Conservation (phyloP, 1,139 yeast species). For the Torulaspora pretoriensis region DNA sequence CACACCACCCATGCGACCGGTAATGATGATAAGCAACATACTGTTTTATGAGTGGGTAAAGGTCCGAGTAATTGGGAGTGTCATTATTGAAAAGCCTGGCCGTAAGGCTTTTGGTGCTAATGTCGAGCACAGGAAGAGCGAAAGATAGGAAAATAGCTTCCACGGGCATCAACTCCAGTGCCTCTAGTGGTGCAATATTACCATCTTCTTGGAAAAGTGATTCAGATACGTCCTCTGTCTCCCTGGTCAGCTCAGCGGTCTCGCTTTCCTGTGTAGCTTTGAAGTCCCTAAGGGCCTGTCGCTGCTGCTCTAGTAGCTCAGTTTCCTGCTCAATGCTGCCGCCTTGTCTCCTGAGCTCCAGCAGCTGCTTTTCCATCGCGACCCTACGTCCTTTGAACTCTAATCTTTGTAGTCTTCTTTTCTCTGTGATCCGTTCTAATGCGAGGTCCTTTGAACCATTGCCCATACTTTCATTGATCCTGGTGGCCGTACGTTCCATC, state of each 20-base stretch:
- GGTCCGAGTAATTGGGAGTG: slow-evolving; percentile 14
- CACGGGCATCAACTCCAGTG: slow-evolving; percentile 65
- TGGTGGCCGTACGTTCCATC: slow-evolving; percentile 59
- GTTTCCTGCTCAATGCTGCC: slow-evolving; percentile 31
- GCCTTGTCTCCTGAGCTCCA: slow-evolving; percentile 35
- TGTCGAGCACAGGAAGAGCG: slow-evolving; percentile 41
- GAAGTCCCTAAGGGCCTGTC: slow-evolving; percentile 31
- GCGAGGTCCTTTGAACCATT: slow-evolving; percentile 33
- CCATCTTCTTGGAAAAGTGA: slow-evolving; percentile 41
- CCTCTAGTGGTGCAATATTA: slow-evolving; percentile 50
- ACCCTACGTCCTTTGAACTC: slow-evolving; percentile 60
- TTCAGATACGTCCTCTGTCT: slow-evolving; percentile 41
- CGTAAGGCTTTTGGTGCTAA: slow-evolving; percentile 19
- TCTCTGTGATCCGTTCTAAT: slow-evolving; percentile 72
- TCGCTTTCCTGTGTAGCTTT: slow-evolving; percentile 35
- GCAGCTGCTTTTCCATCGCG: slow-evolving; percentile 35
- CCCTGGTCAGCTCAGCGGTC: slow-evolving; percentile 21
- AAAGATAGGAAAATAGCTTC: slow-evolving; percentile 68
- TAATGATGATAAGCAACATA: slow-evolving; percentile 84
- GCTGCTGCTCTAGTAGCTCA: slow-evolving; percentile 32
- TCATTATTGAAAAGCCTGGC: slow-evolving; percentile 8
- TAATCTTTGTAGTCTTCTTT: slow-evolving; percentile 67
- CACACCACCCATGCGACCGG: slow-evolving; percentile 93
- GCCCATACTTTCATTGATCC: slow-evolving; percentile 40
- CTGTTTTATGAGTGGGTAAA: slow-evolving; percentile 22